phyloP scores from a whole-genome alignment of 2,329 filamentous ascomycete genomes.

The Coniella vitis region DNA sequence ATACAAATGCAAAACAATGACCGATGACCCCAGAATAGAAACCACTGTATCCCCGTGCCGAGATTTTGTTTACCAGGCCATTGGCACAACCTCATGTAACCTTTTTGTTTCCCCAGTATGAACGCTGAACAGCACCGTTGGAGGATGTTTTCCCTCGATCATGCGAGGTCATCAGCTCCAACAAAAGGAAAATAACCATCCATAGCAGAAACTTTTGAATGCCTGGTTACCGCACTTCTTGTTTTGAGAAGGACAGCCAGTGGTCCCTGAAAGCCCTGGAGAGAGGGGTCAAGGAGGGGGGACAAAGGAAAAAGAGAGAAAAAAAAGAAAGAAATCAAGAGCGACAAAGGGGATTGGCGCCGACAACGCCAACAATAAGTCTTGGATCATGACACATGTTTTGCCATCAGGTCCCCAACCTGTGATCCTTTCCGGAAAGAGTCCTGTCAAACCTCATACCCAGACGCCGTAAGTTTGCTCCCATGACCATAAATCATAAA shows the following conservation, averaged over 20 bases:
- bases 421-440: conserved; percentile 10
- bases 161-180: background rate
- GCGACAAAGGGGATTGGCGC: background rate
- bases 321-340: background rate
- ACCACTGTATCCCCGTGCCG: no score
- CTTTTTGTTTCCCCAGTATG: background rate
- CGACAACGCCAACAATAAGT: background rate
- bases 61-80: background rate
- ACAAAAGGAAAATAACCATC: background rate
- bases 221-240: conserved; percentile 1
- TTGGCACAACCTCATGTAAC: background rate
- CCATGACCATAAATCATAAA: conserved; percentile 17
- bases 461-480: conserved; percentile 16
- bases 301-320: background rate
- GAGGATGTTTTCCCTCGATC: background rate
- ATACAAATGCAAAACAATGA: background rate
- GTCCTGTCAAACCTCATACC: conserved; percentile 16
- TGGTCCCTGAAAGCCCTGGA: no score
- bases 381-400: no score
- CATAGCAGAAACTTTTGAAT: conserved; percentile 5
- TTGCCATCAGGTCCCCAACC: background rate
- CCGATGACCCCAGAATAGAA: background rate
- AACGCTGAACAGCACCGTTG: background rate
- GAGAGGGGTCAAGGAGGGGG: no score
- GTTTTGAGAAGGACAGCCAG: background rate